Evolutionary conservation across 192 early-diverging fungal species (phyloP), one percentile per base, ranked within the genome.

Genomic region (Podochytrium sp.): DNA sequence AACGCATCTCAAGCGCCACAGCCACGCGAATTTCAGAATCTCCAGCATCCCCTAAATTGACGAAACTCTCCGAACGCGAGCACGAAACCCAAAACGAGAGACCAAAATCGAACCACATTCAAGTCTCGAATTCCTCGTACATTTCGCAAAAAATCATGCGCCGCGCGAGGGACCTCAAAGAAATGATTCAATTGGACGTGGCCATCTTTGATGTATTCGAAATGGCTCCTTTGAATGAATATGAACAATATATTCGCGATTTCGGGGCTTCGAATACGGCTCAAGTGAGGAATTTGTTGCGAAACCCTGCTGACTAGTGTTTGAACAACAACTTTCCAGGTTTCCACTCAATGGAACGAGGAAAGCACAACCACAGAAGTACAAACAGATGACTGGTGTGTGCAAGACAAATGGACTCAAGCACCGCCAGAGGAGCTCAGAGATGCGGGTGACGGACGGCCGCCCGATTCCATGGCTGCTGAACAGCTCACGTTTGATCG

Each of bases 171-270:
- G 83, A 85, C 53, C 65, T 87, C 3, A 40, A 58, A 29, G 75
- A 72, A 5, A 43, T 87, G 33, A 75, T 87, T 37, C 58, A 76
- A 7, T 69, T 87, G 4, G 86, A 87, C 64, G 71, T 87, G 18
- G 75, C 70, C 32, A 63, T 59, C 6, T 84, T 78, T 71, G 78
- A 81, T 49, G 27, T 85, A 12, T 80, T 85, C 71, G 81, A 87
- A 49, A 60, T 81, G 51, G 23, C 73, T 20, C 86, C 86, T 3
- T 47, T 85, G 74, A 87, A 83, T 56, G 80, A 84, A 47, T 87
- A 87, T 74, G 80, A 84, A 39, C 76, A 84, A 27, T 87, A 87
- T 55, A 84, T 87, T 53, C 79, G 86, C 12, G 80, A 75, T 38
- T 87, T 68, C 51, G 83, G 83, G 32, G 52, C 53, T 29, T 80